Evolutionary conservation across 2,329 filamentous ascomycete species (phyloP).

Genomic region (Beauveria australis): DNA sequence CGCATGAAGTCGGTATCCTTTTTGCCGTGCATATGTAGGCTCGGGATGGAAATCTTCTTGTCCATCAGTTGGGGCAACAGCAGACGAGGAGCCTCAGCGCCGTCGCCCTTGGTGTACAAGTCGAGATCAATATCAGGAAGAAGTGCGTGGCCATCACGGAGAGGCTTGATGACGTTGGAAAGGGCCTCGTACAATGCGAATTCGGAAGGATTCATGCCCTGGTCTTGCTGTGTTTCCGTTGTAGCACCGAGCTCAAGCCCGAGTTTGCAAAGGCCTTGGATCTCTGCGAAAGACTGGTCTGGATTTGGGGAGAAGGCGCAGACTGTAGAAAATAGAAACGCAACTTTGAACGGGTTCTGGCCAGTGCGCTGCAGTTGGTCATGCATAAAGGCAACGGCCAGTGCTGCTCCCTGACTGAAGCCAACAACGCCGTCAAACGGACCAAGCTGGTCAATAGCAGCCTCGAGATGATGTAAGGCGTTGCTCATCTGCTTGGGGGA

Average conservation of each 20-base stretch:
- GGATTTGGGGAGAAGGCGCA: neutral
- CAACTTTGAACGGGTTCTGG: neutral
- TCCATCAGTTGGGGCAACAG: neutral
- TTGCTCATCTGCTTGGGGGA: neutral
- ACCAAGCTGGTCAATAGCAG: neutral
- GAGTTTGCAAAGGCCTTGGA: neutral
- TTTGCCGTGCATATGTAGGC: neutral
- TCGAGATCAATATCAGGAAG: neutral
- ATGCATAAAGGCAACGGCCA: neutral
- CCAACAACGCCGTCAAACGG: slow-evolving; percentile 8
- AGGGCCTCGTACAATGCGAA: neutral
- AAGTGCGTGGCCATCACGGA: neutral
- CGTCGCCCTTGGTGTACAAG: neutral
- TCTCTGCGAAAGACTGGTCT: neutral
- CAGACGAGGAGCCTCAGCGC: neutral
- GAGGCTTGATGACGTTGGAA: neutral
- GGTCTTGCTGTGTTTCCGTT: neutral
- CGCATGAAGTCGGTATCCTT: neutral
- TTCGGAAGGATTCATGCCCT: neutral
- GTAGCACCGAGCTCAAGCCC: neutral
- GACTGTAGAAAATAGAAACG: neutral
- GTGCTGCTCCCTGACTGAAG: slow-evolving; percentile 6
- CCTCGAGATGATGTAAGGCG: neutral
- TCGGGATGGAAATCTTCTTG: neutral
- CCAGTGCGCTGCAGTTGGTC: neutral